These are phyloP conservation scores for Grosmannia huntii DNA, from an alignment of 2,329 filamentous ascomycete genomes.

Conservation along the genomic window DNA sequence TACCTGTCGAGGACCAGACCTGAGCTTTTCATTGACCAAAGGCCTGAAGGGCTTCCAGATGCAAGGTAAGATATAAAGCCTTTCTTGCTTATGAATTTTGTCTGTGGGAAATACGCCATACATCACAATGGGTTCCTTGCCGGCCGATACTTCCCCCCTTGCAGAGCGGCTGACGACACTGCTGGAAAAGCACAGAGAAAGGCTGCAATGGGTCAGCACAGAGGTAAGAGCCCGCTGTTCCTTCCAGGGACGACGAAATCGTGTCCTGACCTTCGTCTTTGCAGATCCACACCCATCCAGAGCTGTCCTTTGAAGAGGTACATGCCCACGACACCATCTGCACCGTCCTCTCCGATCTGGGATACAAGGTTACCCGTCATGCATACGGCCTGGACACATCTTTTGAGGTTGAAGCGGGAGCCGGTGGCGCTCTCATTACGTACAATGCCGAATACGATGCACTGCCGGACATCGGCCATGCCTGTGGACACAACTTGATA, in stretches of 20 bases:
- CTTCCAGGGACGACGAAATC: background rate
- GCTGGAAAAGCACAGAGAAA: background rate
- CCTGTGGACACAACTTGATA: conserved; percentile 31
- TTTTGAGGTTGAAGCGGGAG: conserved; percentile 26
- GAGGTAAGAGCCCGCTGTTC: background rate
- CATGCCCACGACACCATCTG: conserved; percentile 36
- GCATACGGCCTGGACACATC: conserved; percentile 38
- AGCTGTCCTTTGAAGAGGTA: conserved; percentile 35
- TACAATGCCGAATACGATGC: conserved; percentile 17
- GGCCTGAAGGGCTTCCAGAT: too few species aligned
- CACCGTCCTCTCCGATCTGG: conserved; percentile 27
- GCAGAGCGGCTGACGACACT: background rate
- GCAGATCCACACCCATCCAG: conserved; percentile 28
- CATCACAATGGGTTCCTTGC: background rate
- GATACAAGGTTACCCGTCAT: conserved; percentile 30
- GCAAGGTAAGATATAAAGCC: background rate
- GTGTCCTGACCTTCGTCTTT: background rate
- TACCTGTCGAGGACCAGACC: background rate
- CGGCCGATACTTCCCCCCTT: background rate
- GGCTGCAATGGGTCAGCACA: background rate
- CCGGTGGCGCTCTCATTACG: conserved; percentile 9
- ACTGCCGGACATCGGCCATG: conserved; percentile 25
- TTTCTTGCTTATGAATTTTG: background rate
- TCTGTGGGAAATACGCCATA: background rate
- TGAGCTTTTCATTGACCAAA: background rate